Percentiles rank a stretch among this genome's conserved stretches.
Evolutionary conservation across 2,329 filamentous ascomycete species (phyloP).

Genomic region (Fusarium pseudonygamai): DNA sequence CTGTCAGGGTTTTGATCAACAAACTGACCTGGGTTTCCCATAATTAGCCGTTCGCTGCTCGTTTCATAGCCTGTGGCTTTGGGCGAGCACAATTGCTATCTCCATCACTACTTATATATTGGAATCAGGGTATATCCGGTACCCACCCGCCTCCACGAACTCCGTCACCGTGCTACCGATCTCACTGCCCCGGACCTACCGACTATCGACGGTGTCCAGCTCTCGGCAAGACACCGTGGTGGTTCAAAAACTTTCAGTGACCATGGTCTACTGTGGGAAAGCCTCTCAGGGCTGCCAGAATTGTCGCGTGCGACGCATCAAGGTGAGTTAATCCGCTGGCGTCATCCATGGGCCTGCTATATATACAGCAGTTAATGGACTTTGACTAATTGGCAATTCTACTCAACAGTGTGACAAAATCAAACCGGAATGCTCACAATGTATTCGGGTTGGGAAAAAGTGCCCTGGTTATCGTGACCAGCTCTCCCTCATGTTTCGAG

Average conservation of each 20-base stretch:
- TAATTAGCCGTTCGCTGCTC: neutral
- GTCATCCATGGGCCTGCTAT: neutral
- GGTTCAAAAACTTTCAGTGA: neutral
- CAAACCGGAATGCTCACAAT: constrained; percentile 70
- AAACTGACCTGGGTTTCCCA: neutral
- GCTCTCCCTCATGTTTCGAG: constrained; percentile 71
- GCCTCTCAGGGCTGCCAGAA: constrained; percentile 65
- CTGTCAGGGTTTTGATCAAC: neutral
- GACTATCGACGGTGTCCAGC: constrained; percentile 18
- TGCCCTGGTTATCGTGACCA: constrained; percentile 73
- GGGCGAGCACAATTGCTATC: neutral
- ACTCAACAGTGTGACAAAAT: constrained; percentile 67
- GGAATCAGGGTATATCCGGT: neutral
- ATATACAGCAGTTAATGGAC: neutral
- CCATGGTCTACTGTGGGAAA: constrained; percentile 67
- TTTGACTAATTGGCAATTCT: constrained; percentile 14
- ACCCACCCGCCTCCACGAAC: constrained; percentile 7
- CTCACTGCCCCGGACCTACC: constrained; percentile 8
- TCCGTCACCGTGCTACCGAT: constrained; percentile 2
- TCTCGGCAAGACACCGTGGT: constrained; percentile 12
- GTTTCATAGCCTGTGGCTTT: neutral
- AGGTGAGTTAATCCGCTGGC: constrained; percentile 51
- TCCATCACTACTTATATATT: constrained; percentile 4
- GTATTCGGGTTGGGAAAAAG: constrained; percentile 65
- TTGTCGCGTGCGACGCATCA: constrained; percentile 64